phyloP scores from a whole-genome alignment of 2,329 filamentous ascomycete species.

The Apiospora pterosperma region DNA sequence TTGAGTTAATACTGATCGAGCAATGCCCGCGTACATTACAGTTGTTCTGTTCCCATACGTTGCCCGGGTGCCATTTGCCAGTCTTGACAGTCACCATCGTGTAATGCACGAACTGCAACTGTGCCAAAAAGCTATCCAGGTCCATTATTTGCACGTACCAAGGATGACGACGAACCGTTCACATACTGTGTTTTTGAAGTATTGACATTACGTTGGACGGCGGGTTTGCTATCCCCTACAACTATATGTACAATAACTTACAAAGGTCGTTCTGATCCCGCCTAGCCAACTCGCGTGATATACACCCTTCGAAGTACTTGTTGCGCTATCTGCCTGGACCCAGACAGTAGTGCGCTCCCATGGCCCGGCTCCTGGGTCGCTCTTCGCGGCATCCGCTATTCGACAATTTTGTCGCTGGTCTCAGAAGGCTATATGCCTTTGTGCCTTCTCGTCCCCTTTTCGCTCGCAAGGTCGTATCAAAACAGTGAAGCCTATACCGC shows the following conservation, averaged over 20 bases:
- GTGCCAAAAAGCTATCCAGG: not conserved
- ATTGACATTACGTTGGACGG: constrained; percentile 1
- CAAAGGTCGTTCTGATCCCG: not conserved
- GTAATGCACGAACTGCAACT: not conserved
- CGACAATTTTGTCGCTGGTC: not conserved
- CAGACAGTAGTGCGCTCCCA: not conserved
- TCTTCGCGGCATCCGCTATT: not conserved
- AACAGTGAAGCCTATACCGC: constrained; percentile 44
- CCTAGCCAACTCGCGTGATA: not conserved
- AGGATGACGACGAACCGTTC: not conserved
- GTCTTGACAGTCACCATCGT: not conserved
- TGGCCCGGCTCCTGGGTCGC: not conserved
- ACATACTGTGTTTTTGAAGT: not conserved
- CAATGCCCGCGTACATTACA: not conserved
- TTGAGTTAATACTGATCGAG: not conserved
- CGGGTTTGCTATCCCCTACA: not conserved
- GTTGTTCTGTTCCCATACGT: not conserved
- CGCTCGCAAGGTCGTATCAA: not conserved
- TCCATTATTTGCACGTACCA: not conserved
- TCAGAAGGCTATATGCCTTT: not conserved
- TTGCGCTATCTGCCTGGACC: not conserved
- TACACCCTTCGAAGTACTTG: not conserved
- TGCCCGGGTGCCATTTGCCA: not conserved
- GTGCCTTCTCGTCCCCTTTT: not conserved
- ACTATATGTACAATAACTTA: constrained; percentile 1